Evolutionary conservation across 2,329 filamentous ascomycete genomes (phyloP).

Genomic region (Stagonosporopsis rhizophila): DNA sequence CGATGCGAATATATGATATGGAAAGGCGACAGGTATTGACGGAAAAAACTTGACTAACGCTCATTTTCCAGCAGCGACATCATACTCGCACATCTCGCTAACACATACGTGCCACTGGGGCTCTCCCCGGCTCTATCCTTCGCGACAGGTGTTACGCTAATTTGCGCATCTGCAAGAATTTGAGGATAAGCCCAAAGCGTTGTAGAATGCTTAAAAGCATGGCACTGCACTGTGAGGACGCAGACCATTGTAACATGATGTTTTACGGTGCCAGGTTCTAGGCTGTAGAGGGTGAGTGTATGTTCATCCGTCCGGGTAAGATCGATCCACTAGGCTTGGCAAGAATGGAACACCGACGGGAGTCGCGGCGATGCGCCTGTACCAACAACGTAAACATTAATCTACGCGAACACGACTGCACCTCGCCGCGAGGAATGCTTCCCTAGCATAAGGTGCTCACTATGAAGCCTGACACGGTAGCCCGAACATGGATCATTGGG

Average conservation of each 20-base stretch:
- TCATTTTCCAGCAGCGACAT: too few relatives aligned
- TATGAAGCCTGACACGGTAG: conserved; percentile 44
- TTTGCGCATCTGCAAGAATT: too few relatives aligned
- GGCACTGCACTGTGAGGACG: too few relatives aligned
- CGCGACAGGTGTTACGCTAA: too few relatives aligned
- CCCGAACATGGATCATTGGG: conserved; percentile 51
- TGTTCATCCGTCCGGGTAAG: conserved; percentile 2
- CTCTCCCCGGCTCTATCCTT: too few relatives aligned
- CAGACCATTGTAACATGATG: not conserved
- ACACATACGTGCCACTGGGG: too few relatives aligned
- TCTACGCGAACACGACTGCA: not conserved
- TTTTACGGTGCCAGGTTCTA: not conserved
- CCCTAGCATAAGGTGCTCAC: conserved; percentile 38
- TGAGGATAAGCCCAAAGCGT: too few relatives aligned
- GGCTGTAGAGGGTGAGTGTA: not conserved
- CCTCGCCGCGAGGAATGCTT: conserved; percentile 36
- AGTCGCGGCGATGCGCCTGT: conserved; percentile 3
- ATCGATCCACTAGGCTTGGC: conserved; percentile 3
- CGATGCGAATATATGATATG: too few relatives aligned
- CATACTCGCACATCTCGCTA: too few relatives aligned
- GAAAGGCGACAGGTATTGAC: too few relatives aligned
- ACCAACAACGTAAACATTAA: conserved; percentile 11
- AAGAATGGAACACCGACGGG: conserved; percentile 3
- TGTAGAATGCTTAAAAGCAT: too few relatives aligned
- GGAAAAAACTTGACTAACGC: too few relatives aligned